Percentiles rank a stretch among this genome's conserved stretches.
These are phyloP conservation scores for Phytophthora pinifolia DNA, from an alignment of 352 stramenopile species.

Conservation along the genomic window DNA sequence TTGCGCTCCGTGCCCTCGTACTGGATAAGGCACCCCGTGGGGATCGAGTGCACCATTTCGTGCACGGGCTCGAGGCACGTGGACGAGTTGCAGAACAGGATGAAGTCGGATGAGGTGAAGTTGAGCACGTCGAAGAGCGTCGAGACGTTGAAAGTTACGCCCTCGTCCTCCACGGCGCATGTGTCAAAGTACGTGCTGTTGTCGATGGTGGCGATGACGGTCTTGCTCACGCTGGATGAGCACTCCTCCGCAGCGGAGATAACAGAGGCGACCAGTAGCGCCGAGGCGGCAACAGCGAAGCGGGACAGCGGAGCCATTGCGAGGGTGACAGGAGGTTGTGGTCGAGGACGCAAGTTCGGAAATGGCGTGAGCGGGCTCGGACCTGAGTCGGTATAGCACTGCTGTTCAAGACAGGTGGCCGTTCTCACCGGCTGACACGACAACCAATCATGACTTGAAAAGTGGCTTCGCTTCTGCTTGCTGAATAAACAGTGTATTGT, in stretches of 20 bases:
- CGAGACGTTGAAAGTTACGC: conserved; percentile 50
- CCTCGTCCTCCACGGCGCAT: conserved; percentile 37
- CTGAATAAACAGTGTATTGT: conserved; percentile 20
- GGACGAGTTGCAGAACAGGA: conserved; percentile 52
- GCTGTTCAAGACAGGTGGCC: conserved; percentile 11
- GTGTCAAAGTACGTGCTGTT: conserved; percentile 55
- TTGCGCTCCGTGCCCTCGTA: conserved; percentile 46
- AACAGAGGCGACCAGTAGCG: conserved; percentile 21
- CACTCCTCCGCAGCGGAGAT: conserved; percentile 27
- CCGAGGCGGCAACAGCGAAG: conserved; percentile 22
- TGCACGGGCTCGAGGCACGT: conserved; percentile 55
- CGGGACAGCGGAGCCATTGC: conserved; percentile 12
- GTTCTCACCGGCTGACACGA: conserved; percentile 9
- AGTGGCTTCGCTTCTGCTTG: conserved; percentile 15
- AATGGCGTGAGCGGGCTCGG: conserved; percentile 2
- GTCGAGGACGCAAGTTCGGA: conserved; percentile 14
- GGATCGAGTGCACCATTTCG: conserved; percentile 42
- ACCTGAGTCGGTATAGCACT: no score
- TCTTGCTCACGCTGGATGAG: conserved; percentile 32
- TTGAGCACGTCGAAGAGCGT: conserved; percentile 46
- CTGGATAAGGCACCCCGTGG: conserved; percentile 42
- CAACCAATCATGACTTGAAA: background rate
- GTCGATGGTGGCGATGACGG: conserved; percentile 40
- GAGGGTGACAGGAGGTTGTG: conserved; percentile 10
- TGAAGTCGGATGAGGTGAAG: conserved; percentile 42